Percentiles rank a stretch among this genome's conserved stretches.
Evolutionary conservation across 2,329 filamentous ascomycete genomes (phyloP).

Genomic region (Aspergillus floridensis): DNA sequence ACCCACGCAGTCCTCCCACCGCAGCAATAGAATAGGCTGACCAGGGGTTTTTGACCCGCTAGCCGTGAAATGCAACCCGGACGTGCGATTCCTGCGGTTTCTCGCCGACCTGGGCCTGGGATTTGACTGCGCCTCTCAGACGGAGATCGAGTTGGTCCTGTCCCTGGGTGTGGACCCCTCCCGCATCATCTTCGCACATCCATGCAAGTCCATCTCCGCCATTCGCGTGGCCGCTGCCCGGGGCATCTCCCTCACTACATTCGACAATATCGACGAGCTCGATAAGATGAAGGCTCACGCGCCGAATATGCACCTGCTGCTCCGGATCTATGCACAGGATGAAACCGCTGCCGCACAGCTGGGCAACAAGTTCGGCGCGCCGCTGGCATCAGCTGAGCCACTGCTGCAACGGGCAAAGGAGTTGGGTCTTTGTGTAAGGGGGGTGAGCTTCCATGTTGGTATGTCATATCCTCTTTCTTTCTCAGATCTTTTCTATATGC

Average conservation of each 20-base stretch:
- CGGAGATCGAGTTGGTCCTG: slow-evolving; percentile 24
- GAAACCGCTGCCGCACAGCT: slow-evolving; percentile 1
- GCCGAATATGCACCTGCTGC: slow-evolving; percentile 20
- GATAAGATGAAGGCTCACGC: slow-evolving; percentile 22
- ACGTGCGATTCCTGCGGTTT: slow-evolving; percentile 21
- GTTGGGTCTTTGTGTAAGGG: slow-evolving; percentile 23
- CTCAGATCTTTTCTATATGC: no score
- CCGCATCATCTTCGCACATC: slow-evolving; percentile 17
- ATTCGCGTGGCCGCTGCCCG: slow-evolving; percentile 18
- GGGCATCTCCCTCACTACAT: slow-evolving; percentile 20
- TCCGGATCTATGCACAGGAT: slow-evolving; percentile 18
- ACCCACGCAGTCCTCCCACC: neutral
- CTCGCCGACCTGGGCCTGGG: slow-evolving; percentile 23
- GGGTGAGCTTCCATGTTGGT: slow-evolving; percentile 33
- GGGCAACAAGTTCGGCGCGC: neutral
- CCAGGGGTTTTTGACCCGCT: neutral
- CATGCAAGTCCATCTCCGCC: slow-evolving; percentile 24
- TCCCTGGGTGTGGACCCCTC: slow-evolving; percentile 22
- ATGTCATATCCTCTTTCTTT: neutral
- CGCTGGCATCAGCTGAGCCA: neutral
- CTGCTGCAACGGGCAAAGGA: slow-evolving; percentile 23
- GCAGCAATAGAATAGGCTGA: neutral
- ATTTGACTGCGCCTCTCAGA: slow-evolving; percentile 30
- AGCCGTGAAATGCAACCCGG: slow-evolving; percentile 34
- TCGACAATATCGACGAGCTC: slow-evolving; percentile 30